phyloP scores from a whole-genome alignment of 1,284 basidiomycete genomes.

The Ganoderma meredithae region DNA sequence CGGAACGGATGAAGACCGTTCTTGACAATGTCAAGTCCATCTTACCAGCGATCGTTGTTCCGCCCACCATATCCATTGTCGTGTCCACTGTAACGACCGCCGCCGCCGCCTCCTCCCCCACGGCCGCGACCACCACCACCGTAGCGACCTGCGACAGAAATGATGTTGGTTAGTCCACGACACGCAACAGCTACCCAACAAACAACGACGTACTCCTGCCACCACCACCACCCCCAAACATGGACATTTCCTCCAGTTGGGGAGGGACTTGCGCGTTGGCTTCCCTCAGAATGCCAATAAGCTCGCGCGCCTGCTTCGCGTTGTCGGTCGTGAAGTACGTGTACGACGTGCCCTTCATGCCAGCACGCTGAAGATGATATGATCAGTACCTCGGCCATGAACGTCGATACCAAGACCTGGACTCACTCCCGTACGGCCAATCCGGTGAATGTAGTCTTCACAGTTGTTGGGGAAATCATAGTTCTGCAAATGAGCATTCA shows the following conservation, averaged over 20 bases:
- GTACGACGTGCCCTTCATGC: conserved; percentile 90
- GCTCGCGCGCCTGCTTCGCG: conserved; percentile 92
- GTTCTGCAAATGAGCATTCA: conserved; percentile 60
- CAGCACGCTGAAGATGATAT: conserved; percentile 69
- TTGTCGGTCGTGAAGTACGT: conserved; percentile 98
- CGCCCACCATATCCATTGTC: conserved; percentile 42
- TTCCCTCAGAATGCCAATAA: conserved; percentile 89
- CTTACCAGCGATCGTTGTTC: conserved; percentile 42
- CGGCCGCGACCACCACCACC: conserved; percentile 43
- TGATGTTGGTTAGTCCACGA: not conserved
- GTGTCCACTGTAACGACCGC: conserved; percentile 43
- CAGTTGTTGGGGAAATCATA: conserved; percentile 98
- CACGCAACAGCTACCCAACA: not conserved
- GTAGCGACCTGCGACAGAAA: conserved; percentile 37
- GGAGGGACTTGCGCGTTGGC: conserved; percentile 90
- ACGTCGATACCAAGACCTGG: not conserved
- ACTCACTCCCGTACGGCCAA: conserved; percentile 86
- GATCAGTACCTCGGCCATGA: conserved; percentile 24
- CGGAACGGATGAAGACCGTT: conserved; percentile 8
- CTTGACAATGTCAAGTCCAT: conserved; percentile 4
- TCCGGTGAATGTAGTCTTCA: conserved; percentile 94
- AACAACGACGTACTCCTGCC: conserved; percentile 61
- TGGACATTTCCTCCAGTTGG: conserved; percentile 93
- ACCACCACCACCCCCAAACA: conserved; percentile 82
- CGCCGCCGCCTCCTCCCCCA: conserved; percentile 44